These are phyloP conservation scores for Saccharomycopsis hybrid DNA, from an alignment of 1,139 yeast genomes.

Conservation along the genomic window DNA sequence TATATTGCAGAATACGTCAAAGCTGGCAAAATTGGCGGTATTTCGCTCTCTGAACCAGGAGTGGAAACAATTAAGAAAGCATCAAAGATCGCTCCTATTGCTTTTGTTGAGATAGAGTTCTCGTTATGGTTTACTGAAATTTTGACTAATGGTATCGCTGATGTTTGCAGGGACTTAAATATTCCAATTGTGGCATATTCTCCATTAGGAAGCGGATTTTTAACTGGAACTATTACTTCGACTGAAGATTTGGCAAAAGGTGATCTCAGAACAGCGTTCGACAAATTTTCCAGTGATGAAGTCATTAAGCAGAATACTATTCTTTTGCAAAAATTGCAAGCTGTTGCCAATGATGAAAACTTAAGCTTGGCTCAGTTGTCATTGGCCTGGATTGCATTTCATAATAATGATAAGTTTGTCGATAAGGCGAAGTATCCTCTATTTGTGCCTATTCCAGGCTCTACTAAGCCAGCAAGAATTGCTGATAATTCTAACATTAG, in stretches of 20 bases:
- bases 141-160: slow-evolving; percentile 53
- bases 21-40: slow-evolving; percentile 53
- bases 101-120: slow-evolving; percentile 69
- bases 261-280: slow-evolving; percentile 47
- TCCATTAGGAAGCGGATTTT: slow-evolving; percentile 73
- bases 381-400: slow-evolving; percentile 54
- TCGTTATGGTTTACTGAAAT: slow-evolving; percentile 63
- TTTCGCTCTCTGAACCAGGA: slow-evolving; percentile 66
- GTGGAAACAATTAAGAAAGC: slow-evolving; percentile 56
- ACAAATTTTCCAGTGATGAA: slow-evolving; percentile 49
- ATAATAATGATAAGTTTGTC: too few species aligned
- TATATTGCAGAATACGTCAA: slow-evolving; percentile 47
- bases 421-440: slow-evolving; percentile 28
- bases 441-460: slow-evolving; percentile 75
- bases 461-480: slow-evolving; percentile 52
- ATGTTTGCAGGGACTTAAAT: slow-evolving; percentile 43
- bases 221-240: slow-evolving; percentile 54
- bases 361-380: slow-evolving; percentile 62
- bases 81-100: slow-evolving; percentile 42
- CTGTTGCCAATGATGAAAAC: slow-evolving; percentile 38
- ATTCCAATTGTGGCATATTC: slow-evolving; percentile 74
- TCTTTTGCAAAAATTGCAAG: slow-evolving; percentile 34
- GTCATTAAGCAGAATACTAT: slow-evolving; percentile 44
- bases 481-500: slow-evolving; percentile 49
- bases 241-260: slow-evolving; percentile 42